Conservation (phyloP, 192 early-diverging fungal genomes). For the Backusella westeae region DNA sequence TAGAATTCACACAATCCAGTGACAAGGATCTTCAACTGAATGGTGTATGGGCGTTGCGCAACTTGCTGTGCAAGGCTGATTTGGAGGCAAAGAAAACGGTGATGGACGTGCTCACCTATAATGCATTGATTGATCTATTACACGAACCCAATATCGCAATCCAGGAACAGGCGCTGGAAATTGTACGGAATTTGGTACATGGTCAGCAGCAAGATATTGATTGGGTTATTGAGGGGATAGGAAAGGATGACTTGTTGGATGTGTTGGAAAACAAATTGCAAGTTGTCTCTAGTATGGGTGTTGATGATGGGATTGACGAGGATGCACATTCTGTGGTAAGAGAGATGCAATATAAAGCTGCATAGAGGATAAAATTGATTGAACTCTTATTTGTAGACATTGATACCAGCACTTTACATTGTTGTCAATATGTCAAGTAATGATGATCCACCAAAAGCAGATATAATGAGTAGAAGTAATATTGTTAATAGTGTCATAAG, state of each 20-base stretch:
- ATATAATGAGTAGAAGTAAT: constrained; percentile 54
- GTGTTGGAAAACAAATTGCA: constrained; percentile 61
- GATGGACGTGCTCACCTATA: constrained; percentile 65
- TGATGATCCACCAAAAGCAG: constrained; percentile 56
- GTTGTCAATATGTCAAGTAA: constrained; percentile 73
- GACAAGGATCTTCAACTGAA: constrained; percentile 63
- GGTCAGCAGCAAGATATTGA: constrained; percentile 39
- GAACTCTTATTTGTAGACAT: constrained; percentile 17
- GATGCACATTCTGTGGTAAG: constrained; percentile 17
- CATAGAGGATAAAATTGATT: constrained; percentile 1
- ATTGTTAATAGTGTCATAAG: constrained; percentile 46
- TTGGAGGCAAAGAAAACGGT: constrained; percentile 62
- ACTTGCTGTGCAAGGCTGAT: constrained; percentile 70
- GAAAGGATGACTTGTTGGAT: constrained; percentile 54
- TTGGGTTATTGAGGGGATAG: constrained; percentile 63
- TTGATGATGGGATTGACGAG: constrained; percentile 14
- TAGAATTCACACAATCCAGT: constrained; percentile 48
- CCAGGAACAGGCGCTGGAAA: constrained; percentile 75
- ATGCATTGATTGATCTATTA: constrained; percentile 57
- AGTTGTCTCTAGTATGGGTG: constrained; percentile 39
- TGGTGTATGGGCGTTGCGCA: constrained; percentile 82
- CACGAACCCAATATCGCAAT: constrained; percentile 59
- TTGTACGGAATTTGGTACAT: constrained; percentile 73
- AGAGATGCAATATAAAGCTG: neutral
- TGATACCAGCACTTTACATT: constrained; percentile 59